Evolutionary conservation across 306 rosid species (phyloP), one percentile per base, ranked within the genome.

Genomic region (Styphnolobium japonicum): DNA sequence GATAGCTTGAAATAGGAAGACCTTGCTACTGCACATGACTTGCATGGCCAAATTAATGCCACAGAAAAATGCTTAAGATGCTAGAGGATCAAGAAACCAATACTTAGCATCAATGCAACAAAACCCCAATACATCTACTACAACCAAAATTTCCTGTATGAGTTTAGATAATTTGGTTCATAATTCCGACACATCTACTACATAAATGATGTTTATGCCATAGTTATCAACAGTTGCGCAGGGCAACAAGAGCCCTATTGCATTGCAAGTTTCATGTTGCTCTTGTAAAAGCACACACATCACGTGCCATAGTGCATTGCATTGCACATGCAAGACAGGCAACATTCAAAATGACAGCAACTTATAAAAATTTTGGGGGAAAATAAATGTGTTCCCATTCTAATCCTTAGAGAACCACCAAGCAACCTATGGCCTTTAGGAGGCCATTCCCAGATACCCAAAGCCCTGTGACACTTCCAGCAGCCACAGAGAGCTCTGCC

Each of bases 151-250:
- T 25, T 71, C 46, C 39, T 11, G 72, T 55, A 39, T 39, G 4
- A 33, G 76, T 66, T 74, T 65, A 56, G 71, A 56, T 74, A 66
- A 31, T 34, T 58, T 23, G 63, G 64, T 23, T 11, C 16, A 33
- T 39, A 62, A 43, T 25, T 63, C 37, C 43, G 2, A 18, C 29
- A 51, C n/a, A 51, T 71, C 25, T 37, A 51, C 73, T 25, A 18
- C 11, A 18, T 36, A 25, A 71, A 23, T 49, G 45, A 62, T 71
- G 57, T 52, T 22, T 48, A 10, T 80, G 71, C 72, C 78, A 79
- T 36, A 71, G 49, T 46, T 79, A 71, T 10, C 45, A 60, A 45
- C 63, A 31, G 21, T 52, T 21, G 57, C 22, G 43, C 2, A 19
- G 22, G 34, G 74, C 16, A 21, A 78, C 62, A 53, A 55, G 23